Evolutionary conservation across 257 asterid genomes (phyloP), one percentile per base, ranked within the genome.

Genomic region (Solanum etuberosum): DNA sequence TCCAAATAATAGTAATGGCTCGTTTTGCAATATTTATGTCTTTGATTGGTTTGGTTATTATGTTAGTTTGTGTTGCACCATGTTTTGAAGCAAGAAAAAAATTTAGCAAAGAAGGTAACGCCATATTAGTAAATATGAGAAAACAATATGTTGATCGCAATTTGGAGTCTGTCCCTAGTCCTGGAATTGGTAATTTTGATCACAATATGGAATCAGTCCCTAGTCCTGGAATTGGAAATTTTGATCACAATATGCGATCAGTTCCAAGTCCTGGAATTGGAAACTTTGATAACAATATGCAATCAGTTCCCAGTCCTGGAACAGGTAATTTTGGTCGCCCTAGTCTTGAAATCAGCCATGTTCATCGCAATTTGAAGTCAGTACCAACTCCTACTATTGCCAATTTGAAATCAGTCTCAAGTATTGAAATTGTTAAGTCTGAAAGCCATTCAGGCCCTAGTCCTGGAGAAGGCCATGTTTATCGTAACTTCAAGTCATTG

Each of bases 101-200:
- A 20, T 35, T 29, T 31, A 46, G 83, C 57, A 76, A 87, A 31
- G 70, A n/a, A 57, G 87, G 68, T 40, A 34, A 48, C 59, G 54
- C 13, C 54, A 46, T 46, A 46, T 46, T 46, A 46, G 54, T 46
- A 46, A 46, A 46, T 46, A 15, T 3, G 59, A 48, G 15, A 48
- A 15, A 15, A 48, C 8, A 1, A 48, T 15, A 48, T 48, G 59
- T 13, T 46, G 57, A 46, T 85, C 83, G 84, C 23, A 67, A 16
- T 51, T 68, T 88, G 86, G 35, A 37, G n/a, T 87, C 84, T 0
- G 85, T 71, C 20, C 89, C 89, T 1, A 87, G 87, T 84, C 89
- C 87, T 16, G 77, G 78, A 48, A 34, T 3, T 31, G 85, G 71
- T 38, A 16, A 46, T 46, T 15, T 4, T 20, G 70, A 71, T 18